These are phyloP conservation scores for Acarospora socialis DNA, from an alignment of 2,329 filamentous ascomycete species.

Conservation along the genomic window DNA sequence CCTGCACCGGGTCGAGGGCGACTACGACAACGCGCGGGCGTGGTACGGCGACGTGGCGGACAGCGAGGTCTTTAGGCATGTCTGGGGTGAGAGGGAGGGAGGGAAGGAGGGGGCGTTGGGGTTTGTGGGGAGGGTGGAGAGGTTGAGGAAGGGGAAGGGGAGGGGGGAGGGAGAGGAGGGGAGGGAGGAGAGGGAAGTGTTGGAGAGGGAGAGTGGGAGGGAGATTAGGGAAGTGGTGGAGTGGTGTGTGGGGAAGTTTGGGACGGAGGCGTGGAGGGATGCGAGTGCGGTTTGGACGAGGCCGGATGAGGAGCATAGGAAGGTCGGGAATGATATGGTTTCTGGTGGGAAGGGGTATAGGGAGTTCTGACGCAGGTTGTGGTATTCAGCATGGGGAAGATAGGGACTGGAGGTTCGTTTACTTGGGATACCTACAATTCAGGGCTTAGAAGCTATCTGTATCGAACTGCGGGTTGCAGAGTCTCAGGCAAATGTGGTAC, in stretches of 20 bases:
- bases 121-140: conserved; percentile 26
- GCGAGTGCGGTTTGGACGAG: conserved; percentile 30
- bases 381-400: no score
- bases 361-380: conserved; percentile 27
- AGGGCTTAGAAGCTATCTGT: no score
- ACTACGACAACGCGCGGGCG: conserved; percentile 33
- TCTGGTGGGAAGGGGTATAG: conserved; percentile 30
- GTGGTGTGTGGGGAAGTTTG: conserved; percentile 34
- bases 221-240: conserved; percentile 30
- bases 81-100: conserved; percentile 18
- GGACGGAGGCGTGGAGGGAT: conserved; percentile 27
- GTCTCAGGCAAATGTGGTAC: no score
- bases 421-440: no score
- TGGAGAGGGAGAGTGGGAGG: conserved; percentile 22
- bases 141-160: conserved; percentile 20
- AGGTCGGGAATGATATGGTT: conserved; percentile 30
- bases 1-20: conserved; percentile 37
- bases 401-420: no score
- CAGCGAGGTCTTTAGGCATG: conserved; percentile 20
- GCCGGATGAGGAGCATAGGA: conserved; percentile 26
- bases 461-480: no score
- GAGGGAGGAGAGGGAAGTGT: conserved; percentile 16
- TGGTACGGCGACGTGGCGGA: conserved; percentile 34
- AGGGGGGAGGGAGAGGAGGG: conserved; percentile 18
- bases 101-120: conserved; percentile 13